Conservation (phyloP, 2,329 filamentous ascomycete species). For the Sporothrix variecibatus region DNA sequence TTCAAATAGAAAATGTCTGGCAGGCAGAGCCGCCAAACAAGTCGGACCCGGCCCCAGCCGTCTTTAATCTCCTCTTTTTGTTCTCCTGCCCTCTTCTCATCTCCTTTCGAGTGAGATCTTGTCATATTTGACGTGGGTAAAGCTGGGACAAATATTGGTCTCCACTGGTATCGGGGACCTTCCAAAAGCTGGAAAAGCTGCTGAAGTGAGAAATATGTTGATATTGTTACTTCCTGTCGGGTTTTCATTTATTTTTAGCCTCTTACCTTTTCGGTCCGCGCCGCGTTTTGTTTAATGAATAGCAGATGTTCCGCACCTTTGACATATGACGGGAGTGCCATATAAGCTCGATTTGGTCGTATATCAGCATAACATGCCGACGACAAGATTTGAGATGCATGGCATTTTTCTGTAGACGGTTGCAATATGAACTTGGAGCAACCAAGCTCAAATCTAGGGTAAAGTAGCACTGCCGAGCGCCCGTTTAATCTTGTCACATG, state of each 20-base stretch:
- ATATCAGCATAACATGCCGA: not conserved
- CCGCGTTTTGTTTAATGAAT: not conserved
- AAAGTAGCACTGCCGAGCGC: not conserved
- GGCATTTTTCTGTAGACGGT: not conserved
- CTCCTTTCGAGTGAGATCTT: not conserved
- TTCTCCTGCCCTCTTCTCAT: not conserved
- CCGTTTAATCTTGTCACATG: not conserved
- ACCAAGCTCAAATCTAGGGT: not conserved
- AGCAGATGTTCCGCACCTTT: not conserved
- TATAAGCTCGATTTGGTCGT: not conserved
- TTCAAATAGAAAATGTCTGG: not conserved
- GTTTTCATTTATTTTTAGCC: not conserved
- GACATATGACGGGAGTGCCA: not conserved
- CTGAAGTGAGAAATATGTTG: not conserved
- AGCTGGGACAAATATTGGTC: not conserved
- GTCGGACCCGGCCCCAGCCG: not conserved
- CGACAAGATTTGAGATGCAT: not conserved
- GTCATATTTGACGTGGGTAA: not conserved
- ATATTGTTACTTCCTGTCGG: not conserved
- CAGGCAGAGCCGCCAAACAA: not conserved
- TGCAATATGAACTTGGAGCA: not conserved
- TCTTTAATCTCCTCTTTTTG: not conserved
- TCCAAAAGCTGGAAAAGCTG: not conserved
- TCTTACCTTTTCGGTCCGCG: constrained; percentile 4
- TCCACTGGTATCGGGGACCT: not conserved